Base-by-base conservation (phyloP, 306 rosid genomes). In the Coriaria nepalensis region DNA sequence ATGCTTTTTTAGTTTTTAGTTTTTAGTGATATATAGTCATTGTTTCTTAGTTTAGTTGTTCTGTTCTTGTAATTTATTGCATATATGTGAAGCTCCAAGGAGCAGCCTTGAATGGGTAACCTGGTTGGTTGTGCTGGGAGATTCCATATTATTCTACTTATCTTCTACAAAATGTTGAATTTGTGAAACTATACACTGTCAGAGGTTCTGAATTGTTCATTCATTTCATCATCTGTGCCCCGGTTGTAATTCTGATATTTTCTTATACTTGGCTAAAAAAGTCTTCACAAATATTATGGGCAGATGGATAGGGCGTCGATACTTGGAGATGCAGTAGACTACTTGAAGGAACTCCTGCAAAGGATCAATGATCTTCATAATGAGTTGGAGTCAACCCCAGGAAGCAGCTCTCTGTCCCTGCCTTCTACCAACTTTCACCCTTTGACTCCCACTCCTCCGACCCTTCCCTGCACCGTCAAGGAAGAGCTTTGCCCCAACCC, bases 241-340 rank as follows among this genome's bases (percentile, higher is more conserved):
- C 29, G 1, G 29, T 20, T 20, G 2, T 20, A 20, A 20, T 20
- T 20, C 5, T 36, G 5, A 8, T 7, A 4, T 37, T 37, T 12
- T 50, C 32, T 13, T 37, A 33, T 33, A 55, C 29, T 20, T 20
- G 2, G 29, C 29, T 20, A 20, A 20, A 20, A 20, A 20, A 20
- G 29, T 20, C 29, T 20, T 20, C 1, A 20, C 1, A 20, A 20
- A 20, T 32, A 57, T 43, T 13, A 56, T 47, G 43, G 14, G 47
- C 64, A 90, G 98, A 90, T 90, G 98, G 98, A 90, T 36, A 81
- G 98, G 66, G 98, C 95, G 56, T 90, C 98, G 2, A 90, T 90
- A 49, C 95, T 90, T 38, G 98, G 98, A 54, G 98, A 90, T 70
- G 98, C 98, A 44, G 71, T 90, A 40, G 95, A 90, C 64, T 90